Evolutionary conservation across 2,329 filamentous ascomycete genomes (phyloP).

Genomic region (Colletotrichum orchidophilum): DNA sequence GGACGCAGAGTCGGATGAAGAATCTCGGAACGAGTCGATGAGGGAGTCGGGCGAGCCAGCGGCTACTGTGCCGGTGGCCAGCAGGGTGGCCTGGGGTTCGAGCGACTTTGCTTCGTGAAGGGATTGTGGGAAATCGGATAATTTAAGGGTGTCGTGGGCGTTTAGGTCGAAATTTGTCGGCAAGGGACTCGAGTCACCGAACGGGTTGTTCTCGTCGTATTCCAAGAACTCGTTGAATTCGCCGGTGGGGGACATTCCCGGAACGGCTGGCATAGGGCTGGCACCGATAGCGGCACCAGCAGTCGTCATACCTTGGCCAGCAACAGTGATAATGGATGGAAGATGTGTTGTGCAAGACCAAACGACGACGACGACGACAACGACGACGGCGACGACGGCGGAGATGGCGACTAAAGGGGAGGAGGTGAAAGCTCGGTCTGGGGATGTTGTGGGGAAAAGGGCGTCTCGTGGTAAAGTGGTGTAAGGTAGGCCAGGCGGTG

Average conservation of each 20-base stretch:
- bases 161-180: conserved; percentile 42
- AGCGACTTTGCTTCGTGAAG: conserved; percentile 29
- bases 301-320: conserved; percentile 36
- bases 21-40: conserved; percentile 56
- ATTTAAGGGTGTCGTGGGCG: conserved; percentile 47
- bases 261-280: conserved; percentile 51
- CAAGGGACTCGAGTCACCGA: conserved; percentile 44
- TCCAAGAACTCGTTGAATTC: conserved; percentile 46
- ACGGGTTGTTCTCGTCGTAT: conserved; percentile 47
- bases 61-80: conserved; percentile 39
- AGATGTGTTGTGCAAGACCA: conserved; percentile 12
- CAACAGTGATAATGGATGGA: conserved; percentile 20
- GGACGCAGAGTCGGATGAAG: conserved; percentile 61
- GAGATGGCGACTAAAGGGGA: conserved; percentile 28
- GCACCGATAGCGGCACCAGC: conserved; percentile 38
- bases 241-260: conserved; percentile 45
- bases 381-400: conserved; percentile 19
- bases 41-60: conserved; percentile 54
- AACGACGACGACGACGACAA: too few relatives aligned
- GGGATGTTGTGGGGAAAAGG: conserved; percentile 35
- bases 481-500: conserved; percentile 32
- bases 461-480: conserved; percentile 33
- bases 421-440: conserved; percentile 35
- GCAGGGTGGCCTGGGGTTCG: conserved; percentile 33
- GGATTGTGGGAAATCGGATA: conserved; percentile 41